phyloP scores from a whole-genome alignment of 495 filamentous ascomycete species.

The Talaromyces proteolyticus region DNA sequence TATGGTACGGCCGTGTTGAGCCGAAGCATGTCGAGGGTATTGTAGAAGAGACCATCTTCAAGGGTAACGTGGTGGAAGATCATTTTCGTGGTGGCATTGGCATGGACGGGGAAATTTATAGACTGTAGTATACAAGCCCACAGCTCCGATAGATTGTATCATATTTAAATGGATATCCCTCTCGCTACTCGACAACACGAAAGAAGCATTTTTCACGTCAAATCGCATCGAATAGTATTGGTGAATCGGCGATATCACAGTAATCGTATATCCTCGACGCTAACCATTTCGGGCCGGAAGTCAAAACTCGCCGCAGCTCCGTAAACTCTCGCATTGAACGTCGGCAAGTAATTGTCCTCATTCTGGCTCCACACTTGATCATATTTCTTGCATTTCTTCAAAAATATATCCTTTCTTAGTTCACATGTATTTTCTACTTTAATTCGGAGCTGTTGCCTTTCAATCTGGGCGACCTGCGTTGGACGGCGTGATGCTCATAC shows the following conservation, averaged over 20 bases:
- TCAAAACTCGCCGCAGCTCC: constrained; percentile 6
- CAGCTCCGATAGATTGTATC: constrained; percentile 4
- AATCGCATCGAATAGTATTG: too few species aligned
- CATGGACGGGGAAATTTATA: constrained; percentile 28
- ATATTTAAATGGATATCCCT: too few species aligned
- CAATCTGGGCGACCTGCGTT: neutral
- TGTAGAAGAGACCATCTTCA: constrained; percentile 69
- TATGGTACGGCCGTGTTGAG: constrained; percentile 91
- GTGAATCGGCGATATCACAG: neutral
- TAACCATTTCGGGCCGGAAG: constrained; percentile 8
- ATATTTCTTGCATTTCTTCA: too few species aligned
- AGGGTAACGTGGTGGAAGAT: constrained; percentile 68
- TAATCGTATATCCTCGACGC: neutral
- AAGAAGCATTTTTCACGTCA: too few species aligned
- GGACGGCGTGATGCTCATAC: neutral
- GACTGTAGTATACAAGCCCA: constrained; percentile 19
- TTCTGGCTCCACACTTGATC: too few species aligned
- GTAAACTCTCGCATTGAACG: neutral
- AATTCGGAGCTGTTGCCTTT: neutral
- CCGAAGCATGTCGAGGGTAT: constrained; percentile 84
- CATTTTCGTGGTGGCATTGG: constrained; percentile 54
- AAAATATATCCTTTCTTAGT: too few species aligned
- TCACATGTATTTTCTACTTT: neutral
- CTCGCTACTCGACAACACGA: too few species aligned
- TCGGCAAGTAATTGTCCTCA: too few species aligned